Conservation (phyloP, 805 yeast genomes). For the Wickerhamomyces chaumierensis region DNA sequence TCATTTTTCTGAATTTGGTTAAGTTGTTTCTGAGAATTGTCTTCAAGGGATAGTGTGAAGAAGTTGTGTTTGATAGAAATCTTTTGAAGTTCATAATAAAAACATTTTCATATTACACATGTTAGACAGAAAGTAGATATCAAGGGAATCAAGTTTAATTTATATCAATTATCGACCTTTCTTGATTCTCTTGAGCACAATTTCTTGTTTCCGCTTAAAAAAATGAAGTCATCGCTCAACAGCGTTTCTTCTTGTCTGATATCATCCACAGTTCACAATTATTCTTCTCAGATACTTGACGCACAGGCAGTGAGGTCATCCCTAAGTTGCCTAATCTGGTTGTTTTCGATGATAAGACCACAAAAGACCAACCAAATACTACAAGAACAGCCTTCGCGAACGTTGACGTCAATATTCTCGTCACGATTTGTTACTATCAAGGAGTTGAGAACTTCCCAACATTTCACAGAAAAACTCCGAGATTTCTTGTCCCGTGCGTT, state of each 20-base stretch:
- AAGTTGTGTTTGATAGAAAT: background rate
- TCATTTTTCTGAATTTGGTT: background rate
- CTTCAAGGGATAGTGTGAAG: background rate
- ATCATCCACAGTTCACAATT: background rate
- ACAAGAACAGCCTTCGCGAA: background rate
- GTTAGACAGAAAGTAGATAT: background rate
- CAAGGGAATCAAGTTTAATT: background rate
- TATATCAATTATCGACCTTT: too few species aligned
- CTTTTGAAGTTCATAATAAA: background rate
- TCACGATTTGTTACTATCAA: background rate
- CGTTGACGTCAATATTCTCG: background rate
- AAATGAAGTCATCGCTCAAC: background rate
- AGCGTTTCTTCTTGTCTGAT: background rate
- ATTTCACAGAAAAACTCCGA: too few species aligned
- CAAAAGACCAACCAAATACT: background rate
- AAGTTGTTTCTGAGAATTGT: background rate
- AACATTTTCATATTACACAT: too few species aligned
- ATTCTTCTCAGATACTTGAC: background rate
- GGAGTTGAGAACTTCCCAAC: background rate
- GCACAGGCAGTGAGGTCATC: background rate
- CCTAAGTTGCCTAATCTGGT: background rate
- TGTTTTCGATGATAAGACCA: background rate
- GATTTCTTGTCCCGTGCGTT: too few species aligned
- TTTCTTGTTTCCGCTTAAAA: too few species aligned
- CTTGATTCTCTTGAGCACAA: background rate